Evolutionary conservation across 2,329 filamentous ascomycete genomes (phyloP).

Genomic region (Metarhizium rileyi): DNA sequence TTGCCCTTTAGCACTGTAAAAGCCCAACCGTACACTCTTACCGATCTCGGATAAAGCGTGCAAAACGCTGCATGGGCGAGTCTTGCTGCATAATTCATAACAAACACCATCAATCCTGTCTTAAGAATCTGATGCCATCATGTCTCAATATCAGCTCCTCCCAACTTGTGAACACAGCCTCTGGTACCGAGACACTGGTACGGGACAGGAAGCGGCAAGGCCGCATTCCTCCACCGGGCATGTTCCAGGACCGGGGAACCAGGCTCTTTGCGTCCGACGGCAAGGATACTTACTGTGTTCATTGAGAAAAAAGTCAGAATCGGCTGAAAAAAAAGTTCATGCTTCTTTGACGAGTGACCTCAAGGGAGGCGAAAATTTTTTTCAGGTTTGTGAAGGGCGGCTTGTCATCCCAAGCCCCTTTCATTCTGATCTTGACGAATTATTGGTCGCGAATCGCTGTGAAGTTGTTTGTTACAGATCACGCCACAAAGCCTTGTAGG

Average conservation of each 20-base stretch:
- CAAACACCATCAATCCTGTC: not conserved
- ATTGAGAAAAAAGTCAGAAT: not conserved
- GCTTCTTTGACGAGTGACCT: not conserved
- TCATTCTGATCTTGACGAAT: not conserved
- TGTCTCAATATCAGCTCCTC: not conserved
- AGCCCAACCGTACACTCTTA: not conserved
- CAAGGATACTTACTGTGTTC: not conserved
- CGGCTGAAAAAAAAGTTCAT: not conserved
- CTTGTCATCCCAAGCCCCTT: not conserved
- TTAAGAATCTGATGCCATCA: not conserved
- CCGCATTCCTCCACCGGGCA: not conserved
- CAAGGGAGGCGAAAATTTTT: not conserved
- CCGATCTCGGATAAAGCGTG: not conserved
- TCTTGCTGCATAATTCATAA: not conserved
- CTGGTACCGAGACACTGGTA: not conserved
- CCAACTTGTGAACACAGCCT: not conserved
- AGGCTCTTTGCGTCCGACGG: constrained; percentile 1
- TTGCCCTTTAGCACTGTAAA: not conserved
- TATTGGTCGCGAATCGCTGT: not conserved
- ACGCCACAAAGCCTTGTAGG: not conserved
- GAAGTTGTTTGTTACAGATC: not conserved
- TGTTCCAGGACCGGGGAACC: constrained; percentile 1
- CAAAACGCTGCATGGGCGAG: not conserved
- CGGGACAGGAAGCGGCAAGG: not conserved
- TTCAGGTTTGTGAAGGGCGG: not conserved